Conservation (phyloP, 2,329 filamentous ascomycete species). For the Tympanopsis confertula region DNA sequence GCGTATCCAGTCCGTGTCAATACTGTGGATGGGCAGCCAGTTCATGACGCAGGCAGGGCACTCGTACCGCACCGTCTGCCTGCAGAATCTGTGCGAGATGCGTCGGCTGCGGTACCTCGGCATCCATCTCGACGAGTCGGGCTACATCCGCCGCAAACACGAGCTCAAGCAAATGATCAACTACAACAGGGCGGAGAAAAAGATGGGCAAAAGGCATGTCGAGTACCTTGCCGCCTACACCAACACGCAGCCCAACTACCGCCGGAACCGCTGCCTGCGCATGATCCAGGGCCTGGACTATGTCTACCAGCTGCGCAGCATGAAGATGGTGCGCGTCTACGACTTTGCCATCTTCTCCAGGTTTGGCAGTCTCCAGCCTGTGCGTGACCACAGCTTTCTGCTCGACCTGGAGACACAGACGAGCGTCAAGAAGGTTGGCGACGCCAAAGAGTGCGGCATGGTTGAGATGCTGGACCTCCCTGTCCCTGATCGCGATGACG, state of each 20-base stretch:
- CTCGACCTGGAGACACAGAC: too few relatives aligned
- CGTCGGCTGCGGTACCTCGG: slow-evolving; percentile 25
- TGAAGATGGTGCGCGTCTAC: slow-evolving; percentile 25
- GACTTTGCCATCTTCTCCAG: slow-evolving; percentile 17
- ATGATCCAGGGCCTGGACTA: slow-evolving; percentile 31
- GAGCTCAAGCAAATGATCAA: slow-evolving; percentile 17
- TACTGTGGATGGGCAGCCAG: slow-evolving; percentile 20
- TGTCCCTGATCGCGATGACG: too few relatives aligned
- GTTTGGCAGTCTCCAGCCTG: slow-evolving; percentile 3
- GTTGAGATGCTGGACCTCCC: too few relatives aligned
- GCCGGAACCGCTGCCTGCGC: slow-evolving; percentile 21
- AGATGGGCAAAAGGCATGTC: slow-evolving; percentile 5
- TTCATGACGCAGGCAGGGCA: slow-evolving; percentile 5
- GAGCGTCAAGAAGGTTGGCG: too few relatives aligned
- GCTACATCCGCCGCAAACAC: slow-evolving; percentile 21
- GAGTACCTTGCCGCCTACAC: slow-evolving; percentile 13
- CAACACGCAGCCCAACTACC: slow-evolving; percentile 23
- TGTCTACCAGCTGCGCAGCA: slow-evolving; percentile 28
- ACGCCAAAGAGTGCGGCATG: too few relatives aligned
- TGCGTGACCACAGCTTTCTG: slow-evolving; percentile 19
- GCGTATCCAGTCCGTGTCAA: slow-evolving; percentile 29
- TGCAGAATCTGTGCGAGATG: slow-evolving; percentile 22
- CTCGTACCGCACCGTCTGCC: slow-evolving; percentile 23
- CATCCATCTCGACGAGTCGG: slow-evolving; percentile 26
- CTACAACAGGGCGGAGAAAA: slow-evolving; percentile 4